Evolutionary conservation across 257 asterid genomes (phyloP).

Genomic region (Penstemon davidsonii): DNA sequence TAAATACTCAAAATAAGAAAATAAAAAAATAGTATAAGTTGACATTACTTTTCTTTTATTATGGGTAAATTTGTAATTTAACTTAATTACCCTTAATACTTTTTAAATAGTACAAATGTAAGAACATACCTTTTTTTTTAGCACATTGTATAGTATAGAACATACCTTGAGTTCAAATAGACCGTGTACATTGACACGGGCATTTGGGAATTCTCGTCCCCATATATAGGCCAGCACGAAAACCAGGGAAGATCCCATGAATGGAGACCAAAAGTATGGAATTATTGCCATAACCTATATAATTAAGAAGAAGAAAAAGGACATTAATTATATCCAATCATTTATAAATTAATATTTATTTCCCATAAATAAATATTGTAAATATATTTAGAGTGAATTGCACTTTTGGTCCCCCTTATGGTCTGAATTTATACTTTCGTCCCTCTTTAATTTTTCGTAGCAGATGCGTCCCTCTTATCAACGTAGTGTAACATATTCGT

Average conservation of each 20-base stretch:
- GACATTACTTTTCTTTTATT: too few species aligned
- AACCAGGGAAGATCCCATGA: constrained; percentile 48
- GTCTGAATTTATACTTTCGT: too few species aligned
- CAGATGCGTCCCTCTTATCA: too few species aligned
- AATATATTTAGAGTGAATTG: not conserved
- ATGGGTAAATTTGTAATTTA: too few species aligned
- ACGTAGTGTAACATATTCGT: too few species aligned
- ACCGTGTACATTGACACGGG: constrained; percentile 45
- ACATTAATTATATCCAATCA: not conserved
- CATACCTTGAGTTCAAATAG: constrained; percentile 56
- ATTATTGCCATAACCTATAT: constrained; percentile 39
- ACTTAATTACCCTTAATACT: too few species aligned
- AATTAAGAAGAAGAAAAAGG: not conserved
- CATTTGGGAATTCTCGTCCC: constrained; percentile 57
- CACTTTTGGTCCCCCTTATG: too few species aligned
- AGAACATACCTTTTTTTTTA: too few species aligned
- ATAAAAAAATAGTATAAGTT: too few species aligned
- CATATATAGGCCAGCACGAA: constrained; percentile 46
- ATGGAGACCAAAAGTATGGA: constrained; percentile 49
- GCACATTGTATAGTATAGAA: not conserved
- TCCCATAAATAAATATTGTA: not conserved
- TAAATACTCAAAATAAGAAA: too few species aligned
- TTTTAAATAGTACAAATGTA: too few species aligned
- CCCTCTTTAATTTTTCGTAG: too few species aligned
- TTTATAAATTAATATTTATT: not conserved